Percentiles rank a stretch among this genome's conserved stretches.
These are phyloP conservation scores for Amaranthus cruentus DNA, from an alignment of 148 eudicot genomes.

Conservation along the genomic window DNA sequence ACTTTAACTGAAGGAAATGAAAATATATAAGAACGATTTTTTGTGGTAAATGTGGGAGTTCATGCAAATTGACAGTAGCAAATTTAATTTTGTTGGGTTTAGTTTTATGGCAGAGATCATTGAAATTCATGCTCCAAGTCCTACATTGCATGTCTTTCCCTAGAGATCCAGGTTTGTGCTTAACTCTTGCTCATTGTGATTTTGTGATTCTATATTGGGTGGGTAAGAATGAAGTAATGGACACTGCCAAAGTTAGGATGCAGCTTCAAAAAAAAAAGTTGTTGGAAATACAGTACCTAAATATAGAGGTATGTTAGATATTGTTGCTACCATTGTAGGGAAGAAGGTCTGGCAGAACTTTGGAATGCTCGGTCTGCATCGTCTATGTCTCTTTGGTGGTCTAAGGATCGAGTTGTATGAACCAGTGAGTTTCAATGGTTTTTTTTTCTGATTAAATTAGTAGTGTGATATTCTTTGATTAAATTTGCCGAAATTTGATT, in stretches of 20 bases:
- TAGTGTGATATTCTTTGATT: not conserved
- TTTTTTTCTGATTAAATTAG: not conserved
- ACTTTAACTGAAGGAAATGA: not conserved
- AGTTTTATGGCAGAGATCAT: constrained; percentile 69
- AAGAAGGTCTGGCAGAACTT: constrained; percentile 78
- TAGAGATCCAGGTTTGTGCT: constrained; percentile 76
- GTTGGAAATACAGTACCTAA: constrained; percentile 75
- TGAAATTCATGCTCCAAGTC: constrained; percentile 59
- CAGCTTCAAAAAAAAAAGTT: constrained; percentile 79
- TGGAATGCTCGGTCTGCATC: constrained; percentile 98
- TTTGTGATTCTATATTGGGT: not conserved
- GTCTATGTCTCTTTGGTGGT: constrained; percentile 91
- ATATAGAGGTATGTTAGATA: constrained; percentile 86
- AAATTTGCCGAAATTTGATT: constrained; percentile 5
- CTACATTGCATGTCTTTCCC: constrained; percentile 69
- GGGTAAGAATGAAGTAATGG: constrained; percentile 26
- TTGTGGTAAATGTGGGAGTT: not conserved
- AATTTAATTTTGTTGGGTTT: constrained; percentile 18
- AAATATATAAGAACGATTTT: not conserved
- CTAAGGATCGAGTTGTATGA: constrained; percentile 91
- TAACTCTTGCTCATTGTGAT: not conserved
- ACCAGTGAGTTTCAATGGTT: constrained; percentile 55
- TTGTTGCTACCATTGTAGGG: constrained; percentile 79
- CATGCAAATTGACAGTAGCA: not conserved
- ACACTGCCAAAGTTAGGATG: constrained; percentile 96